Evolutionary conservation across 306 rosid species (phyloP), one percentile per base, ranked within the genome.

Genomic region (Ochetophila trinervis): DNA sequence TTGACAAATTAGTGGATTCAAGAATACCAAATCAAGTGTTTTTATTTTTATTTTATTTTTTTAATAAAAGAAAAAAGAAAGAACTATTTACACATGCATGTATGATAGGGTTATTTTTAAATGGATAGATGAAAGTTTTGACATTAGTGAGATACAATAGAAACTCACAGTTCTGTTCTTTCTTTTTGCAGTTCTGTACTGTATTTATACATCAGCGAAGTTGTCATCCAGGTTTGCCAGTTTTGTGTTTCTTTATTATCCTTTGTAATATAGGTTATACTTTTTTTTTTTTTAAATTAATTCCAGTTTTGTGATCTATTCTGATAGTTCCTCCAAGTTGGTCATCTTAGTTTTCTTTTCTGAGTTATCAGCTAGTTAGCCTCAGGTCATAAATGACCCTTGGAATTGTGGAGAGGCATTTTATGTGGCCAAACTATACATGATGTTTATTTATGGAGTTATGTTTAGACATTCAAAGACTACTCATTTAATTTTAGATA

Each of bases 161-260:
- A 5, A 34, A 60, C 65, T 81, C 53, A 76, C 56, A 37, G 40
- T 67, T 65, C 53, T 59, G 49, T 76, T 16, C n/a, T 5, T 15
- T 65, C 8, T 51, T 70, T 53, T 62, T 79, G 60, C 89, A 93
- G 98, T 70, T 86, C 80, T 53, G 84, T 84, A 52, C 59, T 92
- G 60, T 85, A 83, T 73, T 73, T 87, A 70, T 92, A 92, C 79
- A 66, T 82, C 82, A 82, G 96, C 40, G 98, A 87, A 91, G 89
- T 92, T 66, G 81, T 36, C 47, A 58, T 79, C 66, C 91, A 89
- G 98, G 98, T 92, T 80, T 63, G 74, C 48, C 44, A 40, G 49
- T 53, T 66, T 75, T 52, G 32, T 68, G 24, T 48, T 54, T 65
- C 63, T 13, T 57, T 52, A 57, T 36, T 4, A 51, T 14, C 22